A percentile compares a stretch with the other conserved stretches of the same genome.
phyloP scores from a whole-genome alignment of 352 stramenopile genomes.

The Saprolegnia parasitica region DNA sequence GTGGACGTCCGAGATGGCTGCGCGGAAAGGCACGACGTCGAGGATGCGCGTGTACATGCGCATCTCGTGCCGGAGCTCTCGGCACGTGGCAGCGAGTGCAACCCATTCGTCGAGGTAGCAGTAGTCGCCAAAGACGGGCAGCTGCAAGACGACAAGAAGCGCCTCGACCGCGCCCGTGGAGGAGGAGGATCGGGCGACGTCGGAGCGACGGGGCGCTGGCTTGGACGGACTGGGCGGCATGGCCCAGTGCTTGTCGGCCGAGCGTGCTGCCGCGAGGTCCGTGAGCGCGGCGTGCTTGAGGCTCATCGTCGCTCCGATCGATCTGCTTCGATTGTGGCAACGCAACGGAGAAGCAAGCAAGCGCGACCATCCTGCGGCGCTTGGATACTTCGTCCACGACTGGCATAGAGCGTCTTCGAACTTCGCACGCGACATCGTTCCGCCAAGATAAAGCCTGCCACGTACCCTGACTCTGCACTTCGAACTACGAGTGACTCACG shows the following conservation, averaged over 20 bases:
- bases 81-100: background rate
- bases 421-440: background rate
- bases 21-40: slow-evolving; percentile 2
- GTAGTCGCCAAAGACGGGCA: slow-evolving; percentile 3
- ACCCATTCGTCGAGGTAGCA: slow-evolving; percentile 25
- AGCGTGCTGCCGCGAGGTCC: background rate
- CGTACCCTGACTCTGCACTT: background rate
- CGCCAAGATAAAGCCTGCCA: slow-evolving; percentile 2
- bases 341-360: background rate
- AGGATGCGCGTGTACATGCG: background rate
- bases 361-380: background rate
- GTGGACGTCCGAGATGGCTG: background rate
- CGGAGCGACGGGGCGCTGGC: background rate
- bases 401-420: slow-evolving; percentile 17
- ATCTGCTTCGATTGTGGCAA: background rate
- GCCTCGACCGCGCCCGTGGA: background rate
- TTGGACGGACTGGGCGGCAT: background rate
- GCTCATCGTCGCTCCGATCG: background rate
- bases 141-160: slow-evolving; percentile 4
- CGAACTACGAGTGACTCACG: background rate
- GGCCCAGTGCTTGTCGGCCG: slow-evolving; percentile 9
- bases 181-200: background rate
- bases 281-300: background rate
- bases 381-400: slow-evolving; percentile 11
- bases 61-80: background rate